Evolutionary conservation across 163 green algal species (phyloP).

Genomic region (Scenedesmus sp.): DNA sequence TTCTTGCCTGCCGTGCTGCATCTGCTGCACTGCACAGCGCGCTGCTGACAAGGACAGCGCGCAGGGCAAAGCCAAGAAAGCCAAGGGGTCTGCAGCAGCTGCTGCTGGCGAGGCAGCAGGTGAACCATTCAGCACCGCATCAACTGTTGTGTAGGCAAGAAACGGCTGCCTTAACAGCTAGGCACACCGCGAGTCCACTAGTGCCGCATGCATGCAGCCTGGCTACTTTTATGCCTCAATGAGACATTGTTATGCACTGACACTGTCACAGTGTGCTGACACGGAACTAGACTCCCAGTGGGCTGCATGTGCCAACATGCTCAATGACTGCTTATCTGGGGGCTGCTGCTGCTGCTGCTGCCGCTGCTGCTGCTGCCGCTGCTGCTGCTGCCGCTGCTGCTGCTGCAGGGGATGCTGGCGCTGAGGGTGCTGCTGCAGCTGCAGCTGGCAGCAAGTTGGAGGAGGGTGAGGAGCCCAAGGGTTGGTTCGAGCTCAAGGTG

Average conservation of each 20-base stretch:
- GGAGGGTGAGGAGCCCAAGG: conserved; percentile 29
- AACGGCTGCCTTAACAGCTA: neutral
- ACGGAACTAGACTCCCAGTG: no score
- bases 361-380: neutral
- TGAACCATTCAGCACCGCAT: neutral
- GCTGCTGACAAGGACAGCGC: conserved; percentile 3
- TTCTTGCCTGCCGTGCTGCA: neutral
- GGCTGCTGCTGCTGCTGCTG: neutral
- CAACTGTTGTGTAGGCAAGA: neutral
- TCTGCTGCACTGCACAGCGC: conserved; percentile 20
- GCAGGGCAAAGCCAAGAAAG: conserved; percentile 2
- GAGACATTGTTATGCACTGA: no score
- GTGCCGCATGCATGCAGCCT: neutral
- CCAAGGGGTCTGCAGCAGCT: conserved; percentile 23
- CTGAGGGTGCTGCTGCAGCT: conserved; percentile 15
- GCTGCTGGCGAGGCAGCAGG: conserved; percentile 24
- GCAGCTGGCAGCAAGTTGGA: conserved; percentile 6
- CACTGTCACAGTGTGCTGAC: no score
- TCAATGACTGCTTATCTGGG: neutral
- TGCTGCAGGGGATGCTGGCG: conserved; percentile 20
- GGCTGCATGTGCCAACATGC: no score
- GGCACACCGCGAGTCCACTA: neutral
- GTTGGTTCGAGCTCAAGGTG: conserved; percentile 74
- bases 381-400: neutral
- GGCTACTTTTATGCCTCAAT: no score